Evolutionary conservation across 2,329 filamentous ascomycete genomes (phyloP).

Genomic region (Fusarium veterinarium): DNA sequence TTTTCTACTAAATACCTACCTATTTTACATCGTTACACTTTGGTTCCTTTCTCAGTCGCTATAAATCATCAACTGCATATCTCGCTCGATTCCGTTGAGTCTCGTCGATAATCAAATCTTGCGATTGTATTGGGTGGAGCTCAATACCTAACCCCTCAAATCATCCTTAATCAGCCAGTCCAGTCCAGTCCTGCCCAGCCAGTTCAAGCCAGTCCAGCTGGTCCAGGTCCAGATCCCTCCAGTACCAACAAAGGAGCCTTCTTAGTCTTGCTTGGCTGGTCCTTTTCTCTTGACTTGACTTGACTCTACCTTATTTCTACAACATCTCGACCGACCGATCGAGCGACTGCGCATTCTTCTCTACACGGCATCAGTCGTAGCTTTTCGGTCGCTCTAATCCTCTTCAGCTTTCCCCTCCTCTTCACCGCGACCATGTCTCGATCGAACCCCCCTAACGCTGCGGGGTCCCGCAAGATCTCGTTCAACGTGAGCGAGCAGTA

Average conservation of each 20-base stretch:
- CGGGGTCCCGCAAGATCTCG: slow-evolving; percentile 90
- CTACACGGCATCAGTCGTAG: slow-evolving; percentile 6
- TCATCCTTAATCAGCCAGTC: slow-evolving; percentile 36
- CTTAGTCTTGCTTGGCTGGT: slow-evolving; percentile 36
- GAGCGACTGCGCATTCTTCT: slow-evolving; percentile 20
- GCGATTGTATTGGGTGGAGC: slow-evolving; percentile 37
- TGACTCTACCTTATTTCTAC: slow-evolving; percentile 26
- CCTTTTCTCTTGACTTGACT: slow-evolving; percentile 27
- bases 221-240: not conserved
- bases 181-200: not conserved
- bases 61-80: slow-evolving; percentile 20
- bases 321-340: slow-evolving; percentile 23
- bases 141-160: slow-evolving; percentile 34
- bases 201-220: slow-evolving; percentile 3
- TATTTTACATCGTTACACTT: not conserved
- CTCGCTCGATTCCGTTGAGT: not conserved
- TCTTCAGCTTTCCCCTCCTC: slow-evolving; percentile 4
- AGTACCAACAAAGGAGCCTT: slow-evolving; percentile 40
- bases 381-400: not conserved
- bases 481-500: slow-evolving; percentile 99
- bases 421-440: slow-evolving; percentile 60
- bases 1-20: not conserved
- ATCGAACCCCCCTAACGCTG: slow-evolving; percentile 65
- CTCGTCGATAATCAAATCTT: slow-evolving; percentile 15
- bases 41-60: not conserved